Evolutionary conservation across 164 flowering plant species (phyloP), one percentile per base, ranked within the genome.

Genomic region (Akebia trifoliata): DNA sequence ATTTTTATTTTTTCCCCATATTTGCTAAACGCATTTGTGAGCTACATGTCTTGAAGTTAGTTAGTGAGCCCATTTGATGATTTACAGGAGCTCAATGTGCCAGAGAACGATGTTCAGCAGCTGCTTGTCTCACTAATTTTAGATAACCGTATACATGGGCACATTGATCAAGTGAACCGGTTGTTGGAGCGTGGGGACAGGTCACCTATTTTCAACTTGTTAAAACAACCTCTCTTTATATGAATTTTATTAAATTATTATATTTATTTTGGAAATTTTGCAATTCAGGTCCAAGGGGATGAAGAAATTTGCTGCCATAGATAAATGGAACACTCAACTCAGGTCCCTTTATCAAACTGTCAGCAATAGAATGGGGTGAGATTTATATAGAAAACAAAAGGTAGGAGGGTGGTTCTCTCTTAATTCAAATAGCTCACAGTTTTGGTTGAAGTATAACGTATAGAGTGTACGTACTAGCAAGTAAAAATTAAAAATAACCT

Each of bases 271-370:
- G 28, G 17, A 44, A 32, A 44, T 22, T 14, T 25, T 62, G 7
- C 11, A 15, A 4, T 14, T 61, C 85, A 92, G 98, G 74, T 87
- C 95, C 8, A 94, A 90, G 77, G 99, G 97, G 52, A 82, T 81
- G 93, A 86, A 86, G 68, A 90, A 87, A 71, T 86, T 83, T 57
- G 62, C 84, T 8, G 96, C 97, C n/a, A 69, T 94, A 49, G 96
- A 94, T 34, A 94, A 90, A 70, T 94, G 99, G 99, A 94, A 90
- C 78, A 77, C 90, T 10, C 99, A 90, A 78, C 87, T 94, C 6
- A 76, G 66, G 68, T 83, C 93, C 18, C 81, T 94, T 12, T 79
- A 74, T 56, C 96, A 82, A 62, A 86, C 89, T 30, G 60, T 94
- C 25, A 61, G 76, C 78, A 90, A 83, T 65, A 65, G 93, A 56